These are phyloP conservation scores for Eucalyptus cloeziana DNA, from an alignment of 345 rosid species.

Conservation along the genomic window DNA sequence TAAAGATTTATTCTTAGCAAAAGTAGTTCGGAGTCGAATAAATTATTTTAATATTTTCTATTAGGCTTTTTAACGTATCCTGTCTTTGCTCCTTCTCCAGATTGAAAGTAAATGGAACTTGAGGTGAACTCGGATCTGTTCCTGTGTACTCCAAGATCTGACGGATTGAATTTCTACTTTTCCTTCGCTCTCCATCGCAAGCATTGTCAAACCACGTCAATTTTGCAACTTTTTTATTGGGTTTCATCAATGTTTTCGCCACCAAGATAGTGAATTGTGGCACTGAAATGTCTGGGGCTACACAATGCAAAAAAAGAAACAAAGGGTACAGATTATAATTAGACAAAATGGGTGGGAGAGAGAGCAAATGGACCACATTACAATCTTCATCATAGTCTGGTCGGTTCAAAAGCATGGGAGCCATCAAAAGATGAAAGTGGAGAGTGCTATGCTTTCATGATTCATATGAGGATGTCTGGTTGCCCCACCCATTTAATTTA, in stretches of 20 bases:
- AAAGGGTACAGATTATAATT: not conserved
- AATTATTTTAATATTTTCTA: not conserved
- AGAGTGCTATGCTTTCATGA: conserved; percentile 24
- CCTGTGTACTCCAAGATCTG: not conserved
- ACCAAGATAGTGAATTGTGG: not conserved
- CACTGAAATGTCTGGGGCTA: not conserved
- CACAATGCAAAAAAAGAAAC: not conserved
- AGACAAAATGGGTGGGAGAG: not conserved
- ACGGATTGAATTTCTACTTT: not conserved
- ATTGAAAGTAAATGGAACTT: not conserved
- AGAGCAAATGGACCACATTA: not conserved
- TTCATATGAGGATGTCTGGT: conserved; percentile 3
- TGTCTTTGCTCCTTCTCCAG: not conserved
- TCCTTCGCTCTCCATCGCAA: not conserved
- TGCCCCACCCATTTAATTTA: conserved; percentile 15
- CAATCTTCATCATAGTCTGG: conserved; percentile 15
- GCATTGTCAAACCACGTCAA: not conserved
- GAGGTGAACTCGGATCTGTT: not conserved
- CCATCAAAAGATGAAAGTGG: not conserved
- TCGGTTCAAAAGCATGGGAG: conserved; percentile 2
- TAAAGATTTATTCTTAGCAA: not conserved
- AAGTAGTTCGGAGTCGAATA: not conserved
- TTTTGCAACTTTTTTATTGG: not conserved
- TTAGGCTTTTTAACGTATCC: not conserved
- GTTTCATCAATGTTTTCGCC: not conserved